Evolutionary conservation across 495 filamentous ascomycete species (phyloP), one percentile per base, ranked within the genome.

Genomic region (Penicillium ucsense): DNA sequence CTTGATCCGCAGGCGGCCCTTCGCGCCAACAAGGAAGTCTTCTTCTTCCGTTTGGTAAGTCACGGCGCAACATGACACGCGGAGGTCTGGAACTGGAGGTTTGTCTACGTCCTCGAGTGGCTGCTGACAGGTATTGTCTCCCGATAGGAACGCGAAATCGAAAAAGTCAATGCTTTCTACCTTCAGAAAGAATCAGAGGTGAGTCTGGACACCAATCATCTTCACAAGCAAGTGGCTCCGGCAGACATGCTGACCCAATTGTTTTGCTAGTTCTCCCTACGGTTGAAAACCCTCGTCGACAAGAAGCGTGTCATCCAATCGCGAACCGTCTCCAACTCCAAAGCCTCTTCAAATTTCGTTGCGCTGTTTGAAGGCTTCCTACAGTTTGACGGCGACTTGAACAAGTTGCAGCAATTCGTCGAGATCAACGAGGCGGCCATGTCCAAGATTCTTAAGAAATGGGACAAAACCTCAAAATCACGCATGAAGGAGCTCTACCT

Each of bases 401-500:
- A 95, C 68, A 98, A 98, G 66, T 74, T 98, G 38, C 90, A 97
- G 75, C 92, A 97, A 76, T 98, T 97, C 60, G 88, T 98, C 43
- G 90, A 96, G 59, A 86, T 96, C 58, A 98, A 97, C 66, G 91
- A 90, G 55, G 94, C 86, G 8, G 92, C 89, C 28, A 94, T 95
- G 64, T 95, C 92, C 20, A 98, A 98, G 64, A 98, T 98, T 38
- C 74, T 98, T 43, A 98, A 98, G 72, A 98, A 98, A 80, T 98
- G 92, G 92, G 92, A 98, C 67, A 98, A 98, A 77, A 95, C 94
- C 11, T 95, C 91, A 47, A 98, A 98, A 78, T 97, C 92, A 45
- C 88, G 89, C 59, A 95, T 90, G 52, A 98, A 98, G 62, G 94
- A 97, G 68, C 74, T 97, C 27, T 97, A 96, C 60, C 82, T 98